phyloP scores from a whole-genome alignment of 2,329 filamentous ascomycete genomes.

The Botrytis cinerea region DNA sequence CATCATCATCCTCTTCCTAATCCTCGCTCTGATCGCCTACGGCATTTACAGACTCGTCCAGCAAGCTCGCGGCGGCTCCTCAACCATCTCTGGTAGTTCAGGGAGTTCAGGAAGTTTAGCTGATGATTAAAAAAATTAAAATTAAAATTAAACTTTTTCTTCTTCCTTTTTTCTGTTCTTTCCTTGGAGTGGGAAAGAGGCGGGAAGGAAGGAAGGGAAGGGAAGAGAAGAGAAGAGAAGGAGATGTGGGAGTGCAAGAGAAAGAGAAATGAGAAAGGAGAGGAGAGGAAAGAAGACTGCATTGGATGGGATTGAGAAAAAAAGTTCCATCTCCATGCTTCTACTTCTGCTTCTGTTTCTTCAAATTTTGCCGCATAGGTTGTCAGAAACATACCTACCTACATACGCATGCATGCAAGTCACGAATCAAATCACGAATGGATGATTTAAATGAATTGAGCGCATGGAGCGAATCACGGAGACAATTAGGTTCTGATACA shows the following conservation, averaged over 20 bases:
- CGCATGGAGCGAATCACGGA: neutral
- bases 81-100: conserved; percentile 28
- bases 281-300: too few species aligned
- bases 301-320: too few species aligned
- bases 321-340: neutral
- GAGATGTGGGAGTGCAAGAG: neutral
- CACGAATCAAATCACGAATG: neutral
- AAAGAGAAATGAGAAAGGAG: too few species aligned
- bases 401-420: neutral
- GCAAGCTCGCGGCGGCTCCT: conserved; percentile 43
- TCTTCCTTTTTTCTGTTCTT: too few species aligned
- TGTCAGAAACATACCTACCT: neutral
- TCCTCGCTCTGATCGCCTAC: conserved; percentile 62
- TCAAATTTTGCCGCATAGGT: too few species aligned
- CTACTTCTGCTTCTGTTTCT: neutral
- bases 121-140: conserved; percentile 32
- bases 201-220: neutral
- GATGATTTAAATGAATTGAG: neutral
- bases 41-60: conserved; percentile 64
- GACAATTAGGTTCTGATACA: neutral
- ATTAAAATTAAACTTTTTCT: too few species aligned
- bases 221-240: neutral
- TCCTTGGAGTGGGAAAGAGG: neutral
- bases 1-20: conserved; percentile 65
- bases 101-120: conserved; percentile 34